Conservation (phyloP, 495 filamentous ascomycete species). For the Hypoxylon fuscum region DNA sequence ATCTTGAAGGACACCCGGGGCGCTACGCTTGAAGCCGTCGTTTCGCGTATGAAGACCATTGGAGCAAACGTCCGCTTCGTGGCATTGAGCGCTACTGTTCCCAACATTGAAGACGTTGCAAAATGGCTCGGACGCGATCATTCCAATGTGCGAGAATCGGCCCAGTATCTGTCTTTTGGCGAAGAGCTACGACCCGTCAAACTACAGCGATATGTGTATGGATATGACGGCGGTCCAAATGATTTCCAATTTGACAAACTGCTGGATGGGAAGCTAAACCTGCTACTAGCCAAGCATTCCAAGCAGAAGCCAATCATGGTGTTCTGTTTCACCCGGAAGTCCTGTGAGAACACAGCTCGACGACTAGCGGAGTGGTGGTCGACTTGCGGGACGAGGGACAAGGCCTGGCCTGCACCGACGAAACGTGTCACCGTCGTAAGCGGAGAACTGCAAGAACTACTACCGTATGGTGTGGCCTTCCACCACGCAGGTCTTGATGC, state of each 20-base stretch:
- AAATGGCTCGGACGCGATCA: slow-evolving; percentile 87
- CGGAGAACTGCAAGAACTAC: slow-evolving; percentile 71
- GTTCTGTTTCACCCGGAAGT: slow-evolving; percentile 88
- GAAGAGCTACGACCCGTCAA: slow-evolving; percentile 92
- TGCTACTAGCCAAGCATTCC: slow-evolving; percentile 79
- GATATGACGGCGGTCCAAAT: slow-evolving; percentile 69
- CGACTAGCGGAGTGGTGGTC: slow-evolving; percentile 74
- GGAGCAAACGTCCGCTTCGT: slow-evolving; percentile 89
- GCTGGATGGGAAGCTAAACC: slow-evolving; percentile 76
- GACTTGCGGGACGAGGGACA: slow-evolving; percentile 61
- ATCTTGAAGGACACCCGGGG: slow-evolving; percentile 90
- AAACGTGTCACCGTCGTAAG: slow-evolving; percentile 61
- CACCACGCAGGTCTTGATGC: slow-evolving; percentile 89
- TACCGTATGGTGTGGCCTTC: slow-evolving; percentile 82
- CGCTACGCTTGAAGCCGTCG: slow-evolving; percentile 92
- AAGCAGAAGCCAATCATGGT: slow-evolving; percentile 88
- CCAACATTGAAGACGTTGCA: slow-evolving; percentile 91
- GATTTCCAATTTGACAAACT: slow-evolving; percentile 89
- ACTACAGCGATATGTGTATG: slow-evolving; percentile 86
- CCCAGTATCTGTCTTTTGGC: slow-evolving; percentile 80
- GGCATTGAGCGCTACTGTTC: slow-evolving; percentile 91
- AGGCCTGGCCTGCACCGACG: slow-evolving; percentile 73
- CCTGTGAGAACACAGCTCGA: slow-evolving; percentile 78
- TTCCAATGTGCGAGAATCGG: slow-evolving; percentile 71
- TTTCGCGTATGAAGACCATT: slow-evolving; percentile 95